Evolutionary conservation across 495 filamentous ascomycete genomes (phyloP), one percentile per base, ranked within the genome.

Genomic region (Aspergillus sclerotiicarbonarius): DNA sequence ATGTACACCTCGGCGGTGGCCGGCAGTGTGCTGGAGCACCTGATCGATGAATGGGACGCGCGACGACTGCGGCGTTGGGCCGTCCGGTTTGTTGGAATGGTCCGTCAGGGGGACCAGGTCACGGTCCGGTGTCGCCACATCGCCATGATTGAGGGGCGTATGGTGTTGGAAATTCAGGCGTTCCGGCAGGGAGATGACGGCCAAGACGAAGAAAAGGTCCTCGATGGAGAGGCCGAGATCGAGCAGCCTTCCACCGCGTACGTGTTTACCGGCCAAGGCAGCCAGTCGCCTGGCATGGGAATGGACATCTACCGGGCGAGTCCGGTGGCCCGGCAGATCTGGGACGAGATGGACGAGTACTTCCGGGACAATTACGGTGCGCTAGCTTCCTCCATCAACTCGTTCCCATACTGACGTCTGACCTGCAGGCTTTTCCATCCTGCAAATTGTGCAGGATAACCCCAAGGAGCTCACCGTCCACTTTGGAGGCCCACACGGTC

Each of bases 1-100:
- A 25, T 54, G 51, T 41, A 54, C 20, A 13, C 43, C 5, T 54
- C 51, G 12, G 51, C 51, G 1, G 43, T 41, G 19, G 51, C 29
- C 12, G 19, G 51, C 13, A 35, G 51, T 3, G 43, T 54, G 21
- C 37, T 54, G 3, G 51, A 54, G 37, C 43, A 41, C 19, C 39
- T 54, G 19, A 29, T 54, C 32, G 51, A 41, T 25, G 51, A 31
- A 8, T 43, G 18, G 0, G 10, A 54, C 7, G 16, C 35, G 15
- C n/a, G 35, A 13, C 51, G 51, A 13, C 43, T 54, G 15, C 20
- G 37, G 4, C 39, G 18, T 8, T 54, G 51, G 51, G 15, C 37
- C 1, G 19, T 25, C 16, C 43, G 18, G 2, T 54, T 54, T 44
- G 32, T 43, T 21, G 33, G 33, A 10, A 15, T 44, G 13, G 51